A percentile compares a stretch with the other conserved stretches of the same genome.
Evolutionary conservation across 805 yeast species (phyloP).

Genomic region (Lipomyces japonicus): DNA sequence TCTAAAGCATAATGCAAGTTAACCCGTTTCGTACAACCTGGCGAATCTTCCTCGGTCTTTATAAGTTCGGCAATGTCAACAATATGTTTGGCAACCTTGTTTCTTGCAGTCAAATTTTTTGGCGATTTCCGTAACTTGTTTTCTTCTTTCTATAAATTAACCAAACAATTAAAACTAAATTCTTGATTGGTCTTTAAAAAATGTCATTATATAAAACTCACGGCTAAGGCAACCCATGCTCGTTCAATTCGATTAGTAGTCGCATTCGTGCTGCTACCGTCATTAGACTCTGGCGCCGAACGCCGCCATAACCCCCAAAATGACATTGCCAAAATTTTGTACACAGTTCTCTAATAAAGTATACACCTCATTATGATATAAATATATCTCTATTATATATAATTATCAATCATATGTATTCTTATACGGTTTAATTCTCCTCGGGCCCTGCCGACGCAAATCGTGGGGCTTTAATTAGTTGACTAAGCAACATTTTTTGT

Average conservation of each 20-base stretch:
- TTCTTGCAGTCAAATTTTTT: constrained; percentile 2
- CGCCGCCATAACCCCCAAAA: constrained; percentile 20
- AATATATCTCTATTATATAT: no score
- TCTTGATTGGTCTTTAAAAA: not conserved
- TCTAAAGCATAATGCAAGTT: constrained; percentile 22
- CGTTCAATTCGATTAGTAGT: constrained; percentile 12
- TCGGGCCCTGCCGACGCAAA: no score
- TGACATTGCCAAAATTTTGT: no score
- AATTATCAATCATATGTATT: no score
- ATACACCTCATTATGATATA: no score
- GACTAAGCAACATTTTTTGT: no score
- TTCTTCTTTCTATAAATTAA: constrained; percentile 16
- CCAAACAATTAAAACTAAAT: not conserved
- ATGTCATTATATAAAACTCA: constrained; percentile 1
- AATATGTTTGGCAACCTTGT: constrained; percentile 12
- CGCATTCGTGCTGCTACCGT: not conserved
- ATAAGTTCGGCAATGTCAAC: constrained; percentile 16
- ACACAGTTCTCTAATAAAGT: no score
- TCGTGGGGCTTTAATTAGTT: no score
- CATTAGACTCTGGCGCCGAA: constrained; percentile 1
- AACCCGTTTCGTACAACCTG: constrained; percentile 1
- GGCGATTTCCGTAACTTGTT: constrained; percentile 3
- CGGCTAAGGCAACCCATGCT: constrained; percentile 19
- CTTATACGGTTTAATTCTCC: no score
- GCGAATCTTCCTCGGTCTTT: constrained; percentile 9